These are phyloP conservation scores for Malassezia vespertilionis DNA, from an alignment of 1,284 basidiomycete species.

Conservation along the genomic window DNA sequence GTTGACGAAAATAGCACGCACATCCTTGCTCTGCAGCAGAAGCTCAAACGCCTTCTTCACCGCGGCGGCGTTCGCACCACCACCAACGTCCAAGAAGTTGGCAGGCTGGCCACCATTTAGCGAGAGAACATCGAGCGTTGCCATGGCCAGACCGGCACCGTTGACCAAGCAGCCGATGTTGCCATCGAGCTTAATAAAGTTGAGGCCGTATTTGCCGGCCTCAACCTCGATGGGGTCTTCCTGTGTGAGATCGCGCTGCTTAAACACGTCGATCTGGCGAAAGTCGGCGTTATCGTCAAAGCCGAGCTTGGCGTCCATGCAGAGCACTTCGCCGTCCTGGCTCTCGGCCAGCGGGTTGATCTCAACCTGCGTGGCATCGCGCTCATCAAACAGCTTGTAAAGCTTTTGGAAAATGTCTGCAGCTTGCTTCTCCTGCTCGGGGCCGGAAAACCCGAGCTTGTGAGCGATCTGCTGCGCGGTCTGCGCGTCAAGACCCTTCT, in stretches of 20 bases:
- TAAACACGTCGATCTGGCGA: slow-evolving; percentile 83
- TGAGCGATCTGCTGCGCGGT: slow-evolving; percentile 70
- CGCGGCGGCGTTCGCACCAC: slow-evolving; percentile 89
- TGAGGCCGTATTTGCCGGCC: slow-evolving; percentile 66
- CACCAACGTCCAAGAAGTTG: slow-evolving; percentile 97
- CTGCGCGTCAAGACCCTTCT: slow-evolving; percentile 65
- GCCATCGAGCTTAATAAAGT: slow-evolving; percentile 99
- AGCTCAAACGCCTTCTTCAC: slow-evolving; percentile 99
- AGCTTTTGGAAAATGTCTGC: slow-evolving; percentile 89
- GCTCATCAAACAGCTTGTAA: slow-evolving; percentile 95
- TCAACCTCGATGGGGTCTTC: slow-evolving; percentile 93
- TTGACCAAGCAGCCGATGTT: slow-evolving; percentile 97
- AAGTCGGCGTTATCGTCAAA: slow-evolving; percentile 99
- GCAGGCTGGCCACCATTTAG: slow-evolving; percentile 65
- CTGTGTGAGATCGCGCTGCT: slow-evolving; percentile 79
- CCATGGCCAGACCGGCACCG: slow-evolving; percentile 97
- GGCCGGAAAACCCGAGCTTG: slow-evolving; percentile 77
- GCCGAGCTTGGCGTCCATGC: slow-evolving; percentile 99
- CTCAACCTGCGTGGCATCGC: slow-evolving; percentile 98
- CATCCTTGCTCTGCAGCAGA: slow-evolving; percentile 74
- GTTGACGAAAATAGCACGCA: slow-evolving; percentile 98
- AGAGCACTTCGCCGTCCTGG: slow-evolving; percentile 81
- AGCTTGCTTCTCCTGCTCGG: slow-evolving; percentile 64
- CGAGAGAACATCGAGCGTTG: slow-evolving; percentile 96
- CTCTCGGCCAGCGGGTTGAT: slow-evolving; percentile 99